Evolutionary conservation across 2,329 filamentous ascomycete species (phyloP).

Genomic region (Fusarium sp.): DNA sequence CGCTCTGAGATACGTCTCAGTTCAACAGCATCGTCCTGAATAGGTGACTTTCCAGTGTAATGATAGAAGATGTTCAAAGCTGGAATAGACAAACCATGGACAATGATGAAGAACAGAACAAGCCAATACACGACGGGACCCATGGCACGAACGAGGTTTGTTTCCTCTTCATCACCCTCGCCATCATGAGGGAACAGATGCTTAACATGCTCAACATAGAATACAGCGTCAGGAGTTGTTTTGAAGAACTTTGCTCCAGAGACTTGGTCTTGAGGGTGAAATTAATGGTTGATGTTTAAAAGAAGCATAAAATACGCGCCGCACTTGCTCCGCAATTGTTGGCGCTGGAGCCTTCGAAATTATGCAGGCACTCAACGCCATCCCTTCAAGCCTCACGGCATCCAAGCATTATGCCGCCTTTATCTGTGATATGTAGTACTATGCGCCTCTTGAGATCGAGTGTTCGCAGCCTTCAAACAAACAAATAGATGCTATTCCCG

Average conservation of each 20-base stretch:
- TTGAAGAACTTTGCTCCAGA: neutral
- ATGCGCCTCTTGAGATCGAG: no score
- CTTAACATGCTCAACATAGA: slow-evolving; percentile 71
- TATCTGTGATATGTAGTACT: no score
- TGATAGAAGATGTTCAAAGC: slow-evolving; percentile 34
- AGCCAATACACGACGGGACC: slow-evolving; percentile 57
- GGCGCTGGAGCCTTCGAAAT: no score
- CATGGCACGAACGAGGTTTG: slow-evolving; percentile 54
- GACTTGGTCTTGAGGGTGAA: no score
- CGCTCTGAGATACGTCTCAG: neutral
- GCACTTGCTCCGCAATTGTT: neutral
- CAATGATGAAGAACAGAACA: slow-evolving; percentile 46
- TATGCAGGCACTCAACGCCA: no score
- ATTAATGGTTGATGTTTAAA: neutral
- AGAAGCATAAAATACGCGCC: neutral
- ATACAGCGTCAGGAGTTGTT: slow-evolving; percentile 63
- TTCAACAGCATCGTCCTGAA: slow-evolving; percentile 45
- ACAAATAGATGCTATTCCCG: no score
- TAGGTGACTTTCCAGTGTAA: slow-evolving; percentile 51
- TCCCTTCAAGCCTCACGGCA: no score
- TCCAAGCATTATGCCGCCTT: no score
- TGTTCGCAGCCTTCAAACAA: no score
- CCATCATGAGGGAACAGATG: slow-evolving; percentile 55
- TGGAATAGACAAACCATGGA: slow-evolving; percentile 59
- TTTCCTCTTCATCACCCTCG: slow-evolving; percentile 51